A percentile compares a stretch with the other conserved stretches of the same genome.
Evolutionary conservation across 352 stramenopile species (phyloP).

Genomic region (Peronospora tabacina): DNA sequence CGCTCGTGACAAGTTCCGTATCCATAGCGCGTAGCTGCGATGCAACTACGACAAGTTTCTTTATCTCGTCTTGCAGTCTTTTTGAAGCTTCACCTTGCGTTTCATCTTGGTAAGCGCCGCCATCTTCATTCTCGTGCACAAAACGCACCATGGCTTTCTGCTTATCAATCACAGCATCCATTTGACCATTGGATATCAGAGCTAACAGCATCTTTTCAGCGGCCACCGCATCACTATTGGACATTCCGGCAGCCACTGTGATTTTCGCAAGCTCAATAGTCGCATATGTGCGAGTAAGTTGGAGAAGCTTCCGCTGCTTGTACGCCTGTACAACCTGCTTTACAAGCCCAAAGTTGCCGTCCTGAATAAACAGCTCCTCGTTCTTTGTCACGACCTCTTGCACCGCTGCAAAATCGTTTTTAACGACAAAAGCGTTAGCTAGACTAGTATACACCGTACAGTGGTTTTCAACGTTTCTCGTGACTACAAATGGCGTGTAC

Average conservation of each 20-base stretch:
- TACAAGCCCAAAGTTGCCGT: conserved; percentile 68
- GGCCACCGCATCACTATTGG: conserved; percentile 23
- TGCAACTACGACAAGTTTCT: conserved; percentile 60
- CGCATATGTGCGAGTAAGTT: conserved; percentile 72
- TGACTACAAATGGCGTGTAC: conserved; percentile 73
- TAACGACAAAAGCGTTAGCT: conserved; percentile 40
- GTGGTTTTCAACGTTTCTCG: conserved; percentile 60
- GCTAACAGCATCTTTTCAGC: conserved; percentile 60
- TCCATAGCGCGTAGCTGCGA: conserved; percentile 69
- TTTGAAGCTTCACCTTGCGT: conserved; percentile 39
- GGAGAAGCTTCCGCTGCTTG: conserved; percentile 61
- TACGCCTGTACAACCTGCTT: conserved; percentile 68
- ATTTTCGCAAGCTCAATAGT: conserved; percentile 66
- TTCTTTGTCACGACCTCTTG: conserved; percentile 36
- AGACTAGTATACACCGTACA: conserved; percentile 54
- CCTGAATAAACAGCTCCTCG: conserved; percentile 39
- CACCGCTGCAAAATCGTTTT: conserved; percentile 33
- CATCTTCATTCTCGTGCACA: conserved; percentile 52
- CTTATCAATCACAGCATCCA: conserved; percentile 68
- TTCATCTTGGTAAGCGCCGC: conserved; percentile 20
- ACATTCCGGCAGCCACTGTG: conserved; percentile 37
- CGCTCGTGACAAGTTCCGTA: conserved; percentile 70
- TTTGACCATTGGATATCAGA: conserved; percentile 43
- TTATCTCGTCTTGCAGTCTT: conserved; percentile 62
- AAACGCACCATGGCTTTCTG: conserved; percentile 75